Base-by-base conservation (phyloP, 2,329 filamentous ascomycete species). In the Fusarium pilosicola region DNA sequence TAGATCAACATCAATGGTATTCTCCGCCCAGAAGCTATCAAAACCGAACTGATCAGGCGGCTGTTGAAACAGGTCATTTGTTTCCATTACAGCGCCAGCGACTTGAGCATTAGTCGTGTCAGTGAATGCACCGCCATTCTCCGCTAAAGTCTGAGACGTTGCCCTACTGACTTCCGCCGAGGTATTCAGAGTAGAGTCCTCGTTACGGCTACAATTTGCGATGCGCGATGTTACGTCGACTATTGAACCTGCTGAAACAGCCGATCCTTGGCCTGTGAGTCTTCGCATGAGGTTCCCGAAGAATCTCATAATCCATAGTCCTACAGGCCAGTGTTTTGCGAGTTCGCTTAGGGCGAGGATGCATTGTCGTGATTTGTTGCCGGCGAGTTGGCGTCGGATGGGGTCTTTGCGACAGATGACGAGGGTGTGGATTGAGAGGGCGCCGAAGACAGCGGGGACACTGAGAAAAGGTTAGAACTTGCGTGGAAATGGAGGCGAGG, bases 341-440 rank as follows among this genome's bases (percentile, higher is more conserved):
- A 76, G 48, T 14, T 76, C 74, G 0, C 65, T 62, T 4, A 76
- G 44, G 1, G 74, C 74, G 5, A 76, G 62, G 8, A 76, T 76
- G n/a, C 74, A 76, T 45, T 76, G 74, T 0, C 74, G 70, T 7
- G 74, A 75, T 32, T 76, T 76, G 26, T 76, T 76, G 3, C 71
- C 74, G 3, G 74, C 74, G 1, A 76, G 14, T 28, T 76, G 74
- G 13, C 74, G 64, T 1, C 58, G 69, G 4, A 76, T 65, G 0
- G 69, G 48, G 3, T 75, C 64, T 6, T 69, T 76, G 15, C 63
- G 63, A 15, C 74, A 69, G 11, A 76, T 73, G 3, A 71, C 72
- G 3, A 76, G 55, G 1, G 74, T 75, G 34, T 76, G 72, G 13
- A 76, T 76, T 0, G 74, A 76, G 6, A 76, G 63, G 5, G 74